phyloP scores from a whole-genome alignment of 176 grass and related monocot species.

The Poa annua region DNA sequence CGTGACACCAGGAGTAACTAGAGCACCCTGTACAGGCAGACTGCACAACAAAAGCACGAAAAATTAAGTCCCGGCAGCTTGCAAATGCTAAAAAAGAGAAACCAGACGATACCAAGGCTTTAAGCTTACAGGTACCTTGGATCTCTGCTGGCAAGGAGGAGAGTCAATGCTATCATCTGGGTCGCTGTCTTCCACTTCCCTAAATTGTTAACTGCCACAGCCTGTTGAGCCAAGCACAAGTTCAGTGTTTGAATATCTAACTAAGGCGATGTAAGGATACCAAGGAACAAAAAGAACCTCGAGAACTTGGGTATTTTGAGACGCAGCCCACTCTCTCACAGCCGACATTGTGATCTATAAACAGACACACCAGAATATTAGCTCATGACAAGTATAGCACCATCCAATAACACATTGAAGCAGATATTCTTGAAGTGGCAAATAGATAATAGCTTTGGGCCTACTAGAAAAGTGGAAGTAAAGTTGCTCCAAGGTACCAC shows the following conservation, averaged over 20 bases:
- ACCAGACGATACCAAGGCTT: background rate
- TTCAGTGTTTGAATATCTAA: constrained; percentile 30
- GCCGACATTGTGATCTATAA: constrained; percentile 99
- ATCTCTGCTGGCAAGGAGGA: constrained; percentile 88
- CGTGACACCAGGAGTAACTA: constrained; percentile 60
- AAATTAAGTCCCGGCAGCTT: background rate
- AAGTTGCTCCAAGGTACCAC: constrained; percentile 12
- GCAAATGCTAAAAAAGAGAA: background rate
- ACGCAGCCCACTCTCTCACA: constrained; percentile 96
- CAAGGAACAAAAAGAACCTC: constrained; percentile 58
- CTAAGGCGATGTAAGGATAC: constrained; percentile 29
- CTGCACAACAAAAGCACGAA: constrained; percentile 47
- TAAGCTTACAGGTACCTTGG: constrained; percentile 53
- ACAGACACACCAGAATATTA: background rate
- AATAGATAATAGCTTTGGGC: background rate
- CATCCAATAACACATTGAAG: background rate
- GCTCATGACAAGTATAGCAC: constrained; percentile 31
- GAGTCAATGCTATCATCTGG: constrained; percentile 85
- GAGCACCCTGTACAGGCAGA: constrained; percentile 49
- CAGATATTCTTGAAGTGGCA: constrained; percentile 18
- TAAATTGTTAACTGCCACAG: constrained; percentile 91
- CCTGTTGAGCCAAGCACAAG: constrained; percentile 58
- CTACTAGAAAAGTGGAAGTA: background rate
- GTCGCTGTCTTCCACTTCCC: constrained; percentile 97
- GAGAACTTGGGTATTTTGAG: constrained; percentile 88